These are phyloP conservation scores for Somion occarium DNA, from an alignment of 1,284 basidiomycete genomes.

Conservation along the genomic window DNA sequence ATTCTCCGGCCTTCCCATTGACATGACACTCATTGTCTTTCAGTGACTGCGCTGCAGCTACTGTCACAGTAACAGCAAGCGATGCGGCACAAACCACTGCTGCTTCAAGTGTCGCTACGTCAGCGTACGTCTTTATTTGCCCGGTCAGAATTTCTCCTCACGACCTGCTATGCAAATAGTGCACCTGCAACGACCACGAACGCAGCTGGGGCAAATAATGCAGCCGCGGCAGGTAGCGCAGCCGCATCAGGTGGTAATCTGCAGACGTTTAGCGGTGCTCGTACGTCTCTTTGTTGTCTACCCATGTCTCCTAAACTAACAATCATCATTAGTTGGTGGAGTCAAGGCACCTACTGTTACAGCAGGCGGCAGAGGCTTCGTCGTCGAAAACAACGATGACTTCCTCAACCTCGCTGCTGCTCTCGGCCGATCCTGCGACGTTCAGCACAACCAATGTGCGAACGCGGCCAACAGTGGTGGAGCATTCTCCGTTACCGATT, in stretches of 20 bases:
- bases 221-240: slow-evolving; percentile 12
- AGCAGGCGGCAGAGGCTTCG: slow-evolving; percentile 40
- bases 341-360: slow-evolving; percentile 39
- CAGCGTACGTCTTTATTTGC: too few relatives aligned
- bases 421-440: slow-evolving; percentile 52
- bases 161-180: not conserved
- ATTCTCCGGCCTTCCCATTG: not conserved
- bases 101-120: not conserved
- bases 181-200: slow-evolving; percentile 14
- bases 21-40: not conserved
- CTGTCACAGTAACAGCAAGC: slow-evolving; percentile 17
- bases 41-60: slow-evolving; percentile 9
- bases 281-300: slow-evolving; percentile 9
- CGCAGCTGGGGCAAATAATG: slow-evolving; percentile 13
- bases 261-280: slow-evolving; percentile 49
- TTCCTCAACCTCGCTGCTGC: slow-evolving; percentile 49
- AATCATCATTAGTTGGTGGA: slow-evolving; percentile 31
- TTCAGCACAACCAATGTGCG: slow-evolving; percentile 42
- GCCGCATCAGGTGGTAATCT: slow-evolving; percentile 32
- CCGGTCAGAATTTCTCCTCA: slow-evolving; percentile 4
- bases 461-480: slow-evolving; percentile 20
- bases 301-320: not conserved
- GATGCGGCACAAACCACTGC: slow-evolving; percentile 19
- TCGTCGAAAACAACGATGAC: slow-evolving; percentile 36
- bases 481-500: slow-evolving; percentile 18